Percentiles rank a stretch among this genome's conserved stretches.
phyloP scores from a whole-genome alignment of 2,329 filamentous ascomycete species.

The Dendrostoma leiphaemia region DNA sequence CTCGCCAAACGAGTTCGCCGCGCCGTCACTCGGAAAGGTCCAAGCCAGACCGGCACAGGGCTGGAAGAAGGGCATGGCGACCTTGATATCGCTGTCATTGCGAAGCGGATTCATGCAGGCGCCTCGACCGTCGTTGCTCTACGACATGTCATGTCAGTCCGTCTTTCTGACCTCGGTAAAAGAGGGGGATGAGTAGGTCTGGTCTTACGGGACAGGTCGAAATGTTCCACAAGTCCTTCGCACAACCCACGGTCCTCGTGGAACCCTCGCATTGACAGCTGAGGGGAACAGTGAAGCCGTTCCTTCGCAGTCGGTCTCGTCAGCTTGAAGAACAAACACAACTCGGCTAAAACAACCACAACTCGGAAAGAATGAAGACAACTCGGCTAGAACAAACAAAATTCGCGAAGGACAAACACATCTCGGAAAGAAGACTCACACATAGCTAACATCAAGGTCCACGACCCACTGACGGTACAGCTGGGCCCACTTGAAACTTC shows the following conservation, averaged over 20 bases:
- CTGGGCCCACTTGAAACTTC: slow-evolving; percentile 13
- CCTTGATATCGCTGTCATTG: neutral
- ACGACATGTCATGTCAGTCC: too few relatives aligned
- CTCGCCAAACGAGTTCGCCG: slow-evolving; percentile 18
- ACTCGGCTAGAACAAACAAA: too few relatives aligned
- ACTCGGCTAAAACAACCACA: too few relatives aligned
- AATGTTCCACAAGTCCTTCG: slow-evolving; percentile 20
- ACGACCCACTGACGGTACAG: slow-evolving; percentile 5
- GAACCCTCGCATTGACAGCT: slow-evolving; percentile 20
- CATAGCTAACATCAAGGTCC: slow-evolving; percentile 23
- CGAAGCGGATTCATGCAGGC: slow-evolving; percentile 23
- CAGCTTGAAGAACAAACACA: neutral
- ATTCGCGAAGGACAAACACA: too few relatives aligned
- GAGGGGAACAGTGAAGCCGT: slow-evolving; percentile 22
- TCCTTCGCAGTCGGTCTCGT: neutral
- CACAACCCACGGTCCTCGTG: slow-evolving; percentile 14
- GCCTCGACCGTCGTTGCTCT: too few relatives aligned
- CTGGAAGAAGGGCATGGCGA: slow-evolving; percentile 14
- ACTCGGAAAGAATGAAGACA: too few relatives aligned
- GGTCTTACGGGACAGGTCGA: slow-evolving; percentile 17
- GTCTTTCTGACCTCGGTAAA: too few relatives aligned
- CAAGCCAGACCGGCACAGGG: slow-evolving; percentile 12
- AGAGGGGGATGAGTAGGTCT: too few relatives aligned
- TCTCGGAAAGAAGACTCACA: slow-evolving; percentile 16
- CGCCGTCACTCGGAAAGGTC: slow-evolving; percentile 12